Percentiles rank a stretch among this genome's conserved stretches.
Evolutionary conservation across 73 alveolate species (phyloP).

Genomic region (Paramecium caudatum): DNA sequence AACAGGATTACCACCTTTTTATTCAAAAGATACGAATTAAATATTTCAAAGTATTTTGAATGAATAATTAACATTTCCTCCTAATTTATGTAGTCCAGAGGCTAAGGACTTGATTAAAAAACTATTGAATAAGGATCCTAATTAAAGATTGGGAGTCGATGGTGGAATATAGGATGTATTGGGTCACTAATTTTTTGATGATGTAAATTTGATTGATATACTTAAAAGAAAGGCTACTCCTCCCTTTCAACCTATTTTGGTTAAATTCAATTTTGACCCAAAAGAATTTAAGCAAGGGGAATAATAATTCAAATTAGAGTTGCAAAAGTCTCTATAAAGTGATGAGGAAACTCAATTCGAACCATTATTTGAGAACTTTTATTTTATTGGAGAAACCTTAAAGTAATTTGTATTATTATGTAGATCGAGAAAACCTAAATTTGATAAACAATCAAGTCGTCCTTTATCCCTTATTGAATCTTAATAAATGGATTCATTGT

Average conservation of each 20-base stretch:
- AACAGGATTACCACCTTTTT: constrained; percentile 85
- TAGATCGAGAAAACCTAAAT: background rate
- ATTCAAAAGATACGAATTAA: constrained; percentile 74
- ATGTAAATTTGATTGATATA: constrained; percentile 24
- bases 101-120: constrained; percentile 57
- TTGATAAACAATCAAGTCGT: background rate
- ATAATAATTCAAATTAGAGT: constrained; percentile 13
- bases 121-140: constrained; percentile 66
- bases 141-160: constrained; percentile 54
- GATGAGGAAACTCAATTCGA: constrained; percentile 32
- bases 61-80: constrained; percentile 69
- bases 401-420: no score
- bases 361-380: constrained; percentile 60
- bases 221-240: constrained; percentile 43
- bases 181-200: constrained; percentile 65
- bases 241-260: constrained; percentile 63
- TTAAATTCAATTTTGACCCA: constrained; percentile 70
- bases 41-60: constrained; percentile 69
- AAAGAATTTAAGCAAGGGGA: constrained; percentile 70
- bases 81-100: constrained; percentile 60
- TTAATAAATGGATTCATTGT: background rate
- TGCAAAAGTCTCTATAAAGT: constrained; percentile 18
- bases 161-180: constrained; percentile 64
- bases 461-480: constrained; percentile 12
- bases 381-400: constrained; percentile 39